Percentiles rank a stretch among this genome's conserved stretches.
phyloP scores from a whole-genome alignment of 768 basidiomycete genomes.

The Russula virescens region DNA sequence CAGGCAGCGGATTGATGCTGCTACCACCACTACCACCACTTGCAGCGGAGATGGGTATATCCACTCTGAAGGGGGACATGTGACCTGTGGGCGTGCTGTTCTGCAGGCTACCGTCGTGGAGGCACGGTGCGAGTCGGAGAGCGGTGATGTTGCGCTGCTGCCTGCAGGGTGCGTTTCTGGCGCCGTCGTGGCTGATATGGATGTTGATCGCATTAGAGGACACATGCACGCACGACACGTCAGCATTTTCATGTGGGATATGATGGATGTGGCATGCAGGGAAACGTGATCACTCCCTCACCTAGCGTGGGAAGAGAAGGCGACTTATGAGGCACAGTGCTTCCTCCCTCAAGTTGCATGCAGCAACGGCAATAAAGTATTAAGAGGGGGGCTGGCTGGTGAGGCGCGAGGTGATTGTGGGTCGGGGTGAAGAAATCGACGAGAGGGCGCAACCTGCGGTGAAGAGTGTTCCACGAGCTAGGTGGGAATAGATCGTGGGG shows the following conservation, averaged over 20 bases:
- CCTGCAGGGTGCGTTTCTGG: not conserved
- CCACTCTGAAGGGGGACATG: not conserved
- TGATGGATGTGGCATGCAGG: not conserved
- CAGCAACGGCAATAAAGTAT: not conserved
- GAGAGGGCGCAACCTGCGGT: not conserved
- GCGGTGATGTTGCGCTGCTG: not conserved
- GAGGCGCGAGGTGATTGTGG: not conserved
- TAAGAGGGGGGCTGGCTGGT: not conserved
- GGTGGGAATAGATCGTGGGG: not conserved
- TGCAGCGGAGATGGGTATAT: not conserved
- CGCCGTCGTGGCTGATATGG: not conserved
- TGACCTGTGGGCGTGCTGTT: not conserved
- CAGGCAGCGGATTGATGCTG: not conserved
- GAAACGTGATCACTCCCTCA: not conserved
- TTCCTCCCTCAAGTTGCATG: constrained; percentile 13
- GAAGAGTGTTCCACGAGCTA: not conserved
- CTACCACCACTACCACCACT: no score
- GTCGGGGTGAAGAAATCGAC: not conserved
- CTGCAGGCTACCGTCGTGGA: not conserved
- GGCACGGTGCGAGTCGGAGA: not conserved
- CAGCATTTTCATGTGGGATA: not conserved
- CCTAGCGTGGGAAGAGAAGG: constrained; percentile 1
- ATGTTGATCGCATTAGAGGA: not conserved
- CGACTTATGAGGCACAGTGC: not conserved
- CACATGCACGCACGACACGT: not conserved